These are phyloP conservation scores for Poa pratensis DNA, from an alignment of 176 grass and related monocot genomes.

Conservation along the genomic window DNA sequence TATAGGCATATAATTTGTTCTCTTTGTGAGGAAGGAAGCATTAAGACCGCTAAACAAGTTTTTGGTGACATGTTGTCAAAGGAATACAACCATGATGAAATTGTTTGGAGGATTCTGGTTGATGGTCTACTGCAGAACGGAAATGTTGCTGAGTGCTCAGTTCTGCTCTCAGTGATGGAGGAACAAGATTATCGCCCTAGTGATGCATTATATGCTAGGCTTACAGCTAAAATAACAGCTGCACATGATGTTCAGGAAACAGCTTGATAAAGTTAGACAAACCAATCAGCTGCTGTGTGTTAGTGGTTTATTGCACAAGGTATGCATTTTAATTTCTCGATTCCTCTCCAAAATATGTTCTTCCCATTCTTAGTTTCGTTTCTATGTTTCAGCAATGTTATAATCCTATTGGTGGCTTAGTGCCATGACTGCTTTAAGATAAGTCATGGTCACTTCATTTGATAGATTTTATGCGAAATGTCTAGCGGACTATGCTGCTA, in stretches of 20 bases:
- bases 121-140: constrained; percentile 69
- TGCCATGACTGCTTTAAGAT: background rate
- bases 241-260: constrained; percentile 44
- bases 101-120: constrained; percentile 88
- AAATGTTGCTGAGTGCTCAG: constrained; percentile 55
- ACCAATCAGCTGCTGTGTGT: constrained; percentile 21
- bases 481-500: constrained; percentile 4
- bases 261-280: constrained; percentile 41
- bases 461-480: background rate
- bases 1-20: constrained; percentile 75
- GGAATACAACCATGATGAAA: constrained; percentile 82
- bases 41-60: constrained; percentile 60
- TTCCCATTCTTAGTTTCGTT: constrained; percentile 1
- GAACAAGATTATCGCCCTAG: constrained; percentile 55
- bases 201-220: constrained; percentile 53
- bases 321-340: background rate
- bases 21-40: constrained; percentile 71
- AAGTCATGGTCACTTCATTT: constrained; percentile 4
- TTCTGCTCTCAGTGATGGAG: constrained; percentile 69
- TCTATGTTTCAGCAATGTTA: background rate
- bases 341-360: background rate
- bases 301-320: constrained; percentile 31
- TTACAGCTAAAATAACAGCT: constrained; percentile 50
- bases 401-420: background rate
- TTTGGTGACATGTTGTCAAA: constrained; percentile 65